Base-by-base conservation (phyloP, 805 yeast genomes). In the Schwanniomyces polymorphus region DNA sequence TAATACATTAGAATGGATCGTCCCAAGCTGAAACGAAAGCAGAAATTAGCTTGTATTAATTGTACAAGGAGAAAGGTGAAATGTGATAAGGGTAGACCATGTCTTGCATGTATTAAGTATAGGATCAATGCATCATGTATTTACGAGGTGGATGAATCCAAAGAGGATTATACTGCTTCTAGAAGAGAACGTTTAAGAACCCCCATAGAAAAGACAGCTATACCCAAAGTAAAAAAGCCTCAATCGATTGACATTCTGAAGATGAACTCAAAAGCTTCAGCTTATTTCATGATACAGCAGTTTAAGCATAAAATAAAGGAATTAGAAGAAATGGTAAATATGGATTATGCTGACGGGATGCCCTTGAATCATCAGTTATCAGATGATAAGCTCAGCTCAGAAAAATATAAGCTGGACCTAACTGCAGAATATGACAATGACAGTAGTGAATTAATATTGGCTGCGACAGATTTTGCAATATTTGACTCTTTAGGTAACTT, bases 61-160 rank as follows among this genome's bases (percentile, higher is more conserved):
- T 68, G 74, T 49, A 65, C 65, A 44, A 49, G 58, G 38, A 57
- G 63, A 38, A 68, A 68, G 50, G 59, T 68, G 52, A 65, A 60
- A 42, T 68, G 74, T 50, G 70, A 68, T 47, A 67, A 64, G 47
- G 53, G 60, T 7, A 58, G 59, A 12, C 79, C 80, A 1, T 63
- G 74, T 39, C 54, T 53, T 7, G 48, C 55, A 3, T 69, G 75
- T 53, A 42, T 57, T 33, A 65, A 64, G 47, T 56, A 59, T 18
- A 63, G 61, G 40, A 65, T 63, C 12, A 57, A 37, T 6, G 44
- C 40, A 26, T 14, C 17, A 17, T 43, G 46, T 17, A 37, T 10
- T 10, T 43, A 38, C 14, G 25, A 18, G 6, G 14, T 37, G 14
- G 39, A 37, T 18, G 39, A 37, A 11, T 12, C 25, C 3, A 31